A percentile compares a stretch with the other conserved stretches of the same genome.
phyloP scores from a whole-genome alignment of 352 stramenopile species.

The Elongisporangium anandrum region DNA sequence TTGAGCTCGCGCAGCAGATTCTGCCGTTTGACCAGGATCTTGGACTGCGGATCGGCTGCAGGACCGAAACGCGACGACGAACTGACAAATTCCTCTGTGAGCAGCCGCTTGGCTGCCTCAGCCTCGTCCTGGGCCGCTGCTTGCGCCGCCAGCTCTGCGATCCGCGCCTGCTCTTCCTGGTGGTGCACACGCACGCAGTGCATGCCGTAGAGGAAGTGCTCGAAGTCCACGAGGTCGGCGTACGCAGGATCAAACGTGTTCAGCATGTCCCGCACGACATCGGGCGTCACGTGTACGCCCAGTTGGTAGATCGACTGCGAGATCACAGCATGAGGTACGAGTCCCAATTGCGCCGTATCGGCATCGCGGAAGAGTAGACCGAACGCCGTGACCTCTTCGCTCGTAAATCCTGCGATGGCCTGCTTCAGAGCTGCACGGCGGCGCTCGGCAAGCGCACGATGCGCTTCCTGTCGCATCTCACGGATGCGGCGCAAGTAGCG shows the following conservation, averaged over 20 bases:
- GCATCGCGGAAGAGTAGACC: conserved; percentile 53
- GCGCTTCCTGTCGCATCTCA: conserved; percentile 34
- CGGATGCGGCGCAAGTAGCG: conserved; percentile 48
- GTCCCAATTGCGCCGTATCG: conserved; percentile 52
- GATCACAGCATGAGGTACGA: conserved; percentile 67
- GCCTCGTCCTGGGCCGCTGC: neutral
- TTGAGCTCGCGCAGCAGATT: conserved; percentile 68
- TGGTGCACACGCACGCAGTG: conserved; percentile 65
- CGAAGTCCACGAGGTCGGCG: conserved; percentile 73
- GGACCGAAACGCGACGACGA: conserved; percentile 53
- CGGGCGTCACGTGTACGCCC: conserved; percentile 45
- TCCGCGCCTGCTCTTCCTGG: conserved; percentile 37
- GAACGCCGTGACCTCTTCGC: conserved; percentile 65
- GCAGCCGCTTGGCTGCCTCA: conserved; percentile 1
- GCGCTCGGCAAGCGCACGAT: conserved; percentile 27
- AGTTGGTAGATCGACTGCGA: conserved; percentile 71
- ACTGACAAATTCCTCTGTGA: conserved; percentile 49
- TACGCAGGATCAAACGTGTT: conserved; percentile 58
- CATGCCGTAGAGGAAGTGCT: conserved; percentile 82
- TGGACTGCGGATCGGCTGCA: conserved; percentile 40
- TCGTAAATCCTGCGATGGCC: conserved; percentile 56
- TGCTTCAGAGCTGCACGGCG: conserved; percentile 38
- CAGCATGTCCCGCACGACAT: conserved; percentile 45
- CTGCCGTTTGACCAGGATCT: conserved; percentile 62
- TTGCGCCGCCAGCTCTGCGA: neutral